Base-by-base conservation (phyloP, 2,329 filamentous ascomycete species). In the Fusarium sarcochroum region DNA sequence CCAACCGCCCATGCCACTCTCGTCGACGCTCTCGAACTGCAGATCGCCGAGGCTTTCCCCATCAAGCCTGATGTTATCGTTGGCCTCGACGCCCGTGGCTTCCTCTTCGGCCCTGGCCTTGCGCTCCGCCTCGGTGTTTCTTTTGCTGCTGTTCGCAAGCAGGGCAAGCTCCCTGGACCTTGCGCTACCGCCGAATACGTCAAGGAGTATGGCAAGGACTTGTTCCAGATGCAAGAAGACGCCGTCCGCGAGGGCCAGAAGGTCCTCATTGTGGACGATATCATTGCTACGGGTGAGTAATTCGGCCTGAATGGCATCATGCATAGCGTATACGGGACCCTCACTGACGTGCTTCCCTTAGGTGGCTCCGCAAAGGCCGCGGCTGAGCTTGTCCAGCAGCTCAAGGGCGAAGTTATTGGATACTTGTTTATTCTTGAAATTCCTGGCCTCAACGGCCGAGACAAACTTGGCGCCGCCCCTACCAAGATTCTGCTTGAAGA, bases 391-490 rank as follows among this genome's bases (percentile, higher is more conserved):
- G 93, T 98, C 74, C 86, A 90, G 79, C 90, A 97, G 81, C 89
- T 97, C 70, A 93, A 94, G 72, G 96, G 94, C 70, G 85, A 89
- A n/a, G 85, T 98, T 46, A 82, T 97, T 61, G 95, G 93, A 73
- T 98, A 93, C 82, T 84, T 98, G 68, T 99, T 99, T 85, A 93
- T 99, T 76, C 92, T 98, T 79, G 95, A 98, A 81, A 91, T 99
- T 69, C 91, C 94, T 74, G 95, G 96, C 82, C 89, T 99, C 72
- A 93, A 97, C 78, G 96, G 96, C 73, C 90, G 93, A 73, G 91
- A 94, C 68, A 96, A 97, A 87, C 91, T 99, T 73, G 89, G 91
- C 73, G 91, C 90, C 57, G 80, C 82, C 47, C 93, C 94, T 13
- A 91, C 94, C 52, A 88, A 92, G 78, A 97, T 95, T 42, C 88